Evolutionary conservation across 169 alveolate species (phyloP).

Genomic region (Plasmodium gonderi): DNA sequence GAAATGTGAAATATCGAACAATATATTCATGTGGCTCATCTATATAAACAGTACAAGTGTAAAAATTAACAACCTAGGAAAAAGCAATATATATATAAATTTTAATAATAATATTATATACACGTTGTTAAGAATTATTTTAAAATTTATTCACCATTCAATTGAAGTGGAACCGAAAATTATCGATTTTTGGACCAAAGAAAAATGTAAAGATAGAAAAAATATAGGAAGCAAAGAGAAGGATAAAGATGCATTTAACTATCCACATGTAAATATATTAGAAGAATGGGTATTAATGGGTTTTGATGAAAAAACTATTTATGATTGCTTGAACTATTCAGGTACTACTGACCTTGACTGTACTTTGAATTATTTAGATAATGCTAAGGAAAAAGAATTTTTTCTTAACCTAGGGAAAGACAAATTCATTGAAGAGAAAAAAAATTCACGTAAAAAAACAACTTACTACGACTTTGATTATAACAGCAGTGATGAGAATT

Average conservation of each 20-base stretch:
- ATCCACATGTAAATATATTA: constrained; percentile 40
- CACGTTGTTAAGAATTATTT: constrained; percentile 43
- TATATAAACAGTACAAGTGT: constrained; percentile 73
- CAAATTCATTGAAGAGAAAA: neutral
- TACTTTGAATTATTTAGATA: constrained; percentile 68
- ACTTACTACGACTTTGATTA: constrained; percentile 30
- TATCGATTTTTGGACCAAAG: constrained; percentile 47
- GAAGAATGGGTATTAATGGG: constrained; percentile 58
- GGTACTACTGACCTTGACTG: constrained; percentile 63
- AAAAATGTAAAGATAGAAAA: constrained; percentile 47
- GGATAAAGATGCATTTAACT: constrained; percentile 49
- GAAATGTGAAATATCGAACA: constrained; percentile 67
- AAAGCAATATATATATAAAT: constrained; percentile 67
- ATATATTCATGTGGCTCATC: constrained; percentile 61
- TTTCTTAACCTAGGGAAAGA: neutral
- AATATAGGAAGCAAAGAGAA: constrained; percentile 30
- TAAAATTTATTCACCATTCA: constrained; percentile 48
- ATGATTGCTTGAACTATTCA: constrained; percentile 55
- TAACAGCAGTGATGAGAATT: constrained; percentile 41
- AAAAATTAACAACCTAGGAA: constrained; percentile 58
- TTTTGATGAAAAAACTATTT: constrained; percentile 50
- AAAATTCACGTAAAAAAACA: neutral
- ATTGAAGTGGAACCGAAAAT: constrained; percentile 55
- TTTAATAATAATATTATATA: constrained; percentile 56
- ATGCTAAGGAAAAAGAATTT: constrained; percentile 35